phyloP scores from a whole-genome alignment of 495 filamentous ascomycete genomes.

The Filosporella fistucella region DNA sequence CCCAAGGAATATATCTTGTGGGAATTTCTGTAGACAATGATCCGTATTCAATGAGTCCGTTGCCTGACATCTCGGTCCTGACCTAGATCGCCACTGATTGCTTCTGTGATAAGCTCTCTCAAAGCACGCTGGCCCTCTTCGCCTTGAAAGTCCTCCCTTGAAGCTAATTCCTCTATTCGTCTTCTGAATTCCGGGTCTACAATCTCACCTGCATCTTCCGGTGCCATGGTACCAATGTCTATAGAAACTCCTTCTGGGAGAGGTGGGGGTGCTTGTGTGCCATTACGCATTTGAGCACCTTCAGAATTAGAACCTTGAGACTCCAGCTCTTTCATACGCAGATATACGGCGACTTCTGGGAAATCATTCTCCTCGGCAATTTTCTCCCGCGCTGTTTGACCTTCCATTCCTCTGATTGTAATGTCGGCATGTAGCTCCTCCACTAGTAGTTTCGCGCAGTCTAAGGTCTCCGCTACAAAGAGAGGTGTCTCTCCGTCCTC shows the following conservation, averaged over 20 bases:
- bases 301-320: slow-evolving; percentile 22
- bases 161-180: slow-evolving; percentile 72
- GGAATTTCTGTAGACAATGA: slow-evolving; percentile 32
- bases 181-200: slow-evolving; percentile 68
- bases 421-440: slow-evolving; percentile 75
- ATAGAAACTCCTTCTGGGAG: slow-evolving; percentile 64
- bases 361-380: slow-evolving; percentile 68
- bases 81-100: slow-evolving; percentile 49
- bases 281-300: slow-evolving; percentile 15
- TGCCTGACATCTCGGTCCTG: slow-evolving; percentile 58
- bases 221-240: slow-evolving; percentile 61
- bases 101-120: slow-evolving; percentile 65
- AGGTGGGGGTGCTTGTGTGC: slow-evolving; percentile 33
- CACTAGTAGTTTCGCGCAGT: slow-evolving; percentile 69
- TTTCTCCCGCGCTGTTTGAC: slow-evolving; percentile 64
- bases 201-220: slow-evolving; percentile 47
- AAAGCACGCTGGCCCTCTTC: slow-evolving; percentile 66
- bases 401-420: slow-evolving; percentile 56
- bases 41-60: slow-evolving; percentile 43
- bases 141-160: slow-evolving; percentile 66
- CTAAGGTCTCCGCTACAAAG: slow-evolving; percentile 75
- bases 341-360: slow-evolving; percentile 62
- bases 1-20: slow-evolving; percentile 48
- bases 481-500: slow-evolving; percentile 89
- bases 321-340: slow-evolving; percentile 39